These are phyloP conservation scores for Phytophthora sp. DNA, from an alignment of 352 stramenopile species.

Conservation along the genomic window DNA sequence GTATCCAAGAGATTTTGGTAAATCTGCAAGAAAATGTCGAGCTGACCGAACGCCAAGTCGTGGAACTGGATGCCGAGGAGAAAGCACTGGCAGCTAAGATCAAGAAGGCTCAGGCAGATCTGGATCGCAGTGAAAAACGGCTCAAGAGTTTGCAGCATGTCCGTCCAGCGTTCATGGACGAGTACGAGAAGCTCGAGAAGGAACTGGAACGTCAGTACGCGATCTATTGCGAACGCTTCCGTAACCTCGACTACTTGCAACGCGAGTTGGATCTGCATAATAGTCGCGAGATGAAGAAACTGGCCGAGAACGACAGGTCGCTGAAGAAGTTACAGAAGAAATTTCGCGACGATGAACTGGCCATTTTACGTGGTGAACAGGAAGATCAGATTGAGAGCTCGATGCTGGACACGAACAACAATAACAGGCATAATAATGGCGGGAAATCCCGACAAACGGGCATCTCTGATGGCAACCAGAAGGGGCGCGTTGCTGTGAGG, in stretches of 20 bases:
- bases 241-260: slow-evolving; percentile 97
- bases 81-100: slow-evolving; percentile 92
- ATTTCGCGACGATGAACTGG: slow-evolving; percentile 91
- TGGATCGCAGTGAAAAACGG: slow-evolving; percentile 95
- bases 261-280: slow-evolving; percentile 92
- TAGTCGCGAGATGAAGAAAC: slow-evolving; percentile 84
- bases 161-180: slow-evolving; percentile 96
- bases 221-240: slow-evolving; percentile 93
- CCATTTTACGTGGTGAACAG: slow-evolving; percentile 88
- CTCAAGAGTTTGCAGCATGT: slow-evolving; percentile 93
- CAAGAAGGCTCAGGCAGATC: slow-evolving; percentile 94
- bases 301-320: slow-evolving; percentile 87
- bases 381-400: slow-evolving; percentile 78
- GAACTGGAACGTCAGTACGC: slow-evolving; percentile 96
- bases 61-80: slow-evolving; percentile 93
- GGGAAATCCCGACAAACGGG: slow-evolving; percentile 37
- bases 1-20: slow-evolving; percentile 74
- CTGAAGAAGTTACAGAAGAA: slow-evolving; percentile 95
- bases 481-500: slow-evolving; percentile 27
- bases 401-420: slow-evolving; percentile 52
- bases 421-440: slow-evolving; percentile 45
- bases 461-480: slow-evolving; percentile 55
- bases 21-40: slow-evolving; percentile 88
- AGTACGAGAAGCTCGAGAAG: slow-evolving; percentile 97
- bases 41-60: slow-evolving; percentile 87